Base-by-base conservation (phyloP, 2,329 filamentous ascomycete genomes). In the Epichloe uncinata region DNA sequence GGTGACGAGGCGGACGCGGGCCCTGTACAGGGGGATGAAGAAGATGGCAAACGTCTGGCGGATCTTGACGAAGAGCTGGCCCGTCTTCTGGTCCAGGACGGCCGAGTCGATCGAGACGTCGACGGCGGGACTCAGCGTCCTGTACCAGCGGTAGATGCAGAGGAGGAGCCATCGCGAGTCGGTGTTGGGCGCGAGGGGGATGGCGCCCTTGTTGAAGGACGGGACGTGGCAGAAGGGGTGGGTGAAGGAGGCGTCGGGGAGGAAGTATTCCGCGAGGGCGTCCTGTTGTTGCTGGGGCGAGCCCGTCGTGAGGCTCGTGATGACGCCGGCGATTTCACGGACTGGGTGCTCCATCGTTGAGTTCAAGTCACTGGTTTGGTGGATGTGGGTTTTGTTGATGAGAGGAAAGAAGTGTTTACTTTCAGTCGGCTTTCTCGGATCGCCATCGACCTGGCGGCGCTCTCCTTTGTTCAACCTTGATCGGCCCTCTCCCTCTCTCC, bases 131-230 rank as follows among this genome's bases (percentile, higher is more conserved):
- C 82, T 87, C 61, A 95, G 72, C 55, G 91, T 84, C 60, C 88
- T 87, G 66, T 94, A 91, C 85, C 85, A 90, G 40, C 81, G 78
- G 61, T 87, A 94, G 51, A 95, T 82, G 57, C 75, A 73, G 45
- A 77, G 69, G 16, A 94, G 73, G 5, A 86, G 62, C 67, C 74
- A 79, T 42, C 86, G 74, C 9, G 85, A 90, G 54, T 82, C 78
- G 22, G 78, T 50, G 1, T 59, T 57, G 7, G 66, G 64, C 0
- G 70, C 55, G 2, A 73, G 57, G 1, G 71, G 74, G 1, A 77
- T 46, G 2, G 61, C 52, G 33, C 67, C 55, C 16, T 69, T 62
- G 3, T 63, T 61, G 55, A 81, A 77, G 6, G 71, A 69, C 1
- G 78, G 77, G 1, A 87, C 85, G 12, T 80, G 77, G 60, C 85